Percentiles rank a stretch among this genome's conserved stretches.
Conservation (phyloP, 352 stramenopile species). For the Globisporangium sylvaticum region DNA sequence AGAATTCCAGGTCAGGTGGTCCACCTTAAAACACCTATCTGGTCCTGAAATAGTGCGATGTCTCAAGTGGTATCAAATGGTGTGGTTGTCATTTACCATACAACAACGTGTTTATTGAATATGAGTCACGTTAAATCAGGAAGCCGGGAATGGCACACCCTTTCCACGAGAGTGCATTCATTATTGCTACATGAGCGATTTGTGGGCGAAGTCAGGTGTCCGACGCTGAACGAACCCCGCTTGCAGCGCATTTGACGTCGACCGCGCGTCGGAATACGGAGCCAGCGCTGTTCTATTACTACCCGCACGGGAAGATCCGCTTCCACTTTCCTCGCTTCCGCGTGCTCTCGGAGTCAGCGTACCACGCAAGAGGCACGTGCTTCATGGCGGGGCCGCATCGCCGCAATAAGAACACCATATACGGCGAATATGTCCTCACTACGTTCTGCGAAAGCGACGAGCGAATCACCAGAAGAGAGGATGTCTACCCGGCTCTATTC, state of each 20-base stretch:
- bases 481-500: neutral
- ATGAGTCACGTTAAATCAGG: too few species aligned
- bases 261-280: neutral
- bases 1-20: neutral
- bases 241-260: neutral
- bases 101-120: too few species aligned
- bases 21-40: too few species aligned
- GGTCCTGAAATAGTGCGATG: too few species aligned
- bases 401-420: neutral
- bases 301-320: constrained; percentile 19
- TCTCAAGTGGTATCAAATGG: too few species aligned
- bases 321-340: constrained; percentile 27
- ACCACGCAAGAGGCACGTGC: constrained; percentile 17
- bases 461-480: neutral
- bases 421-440: neutral
- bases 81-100: too few species aligned
- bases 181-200: neutral
- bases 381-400: constrained; percentile 16
- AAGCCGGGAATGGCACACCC: too few species aligned
- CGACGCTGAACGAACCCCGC: neutral
- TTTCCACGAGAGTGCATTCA: too few species aligned
- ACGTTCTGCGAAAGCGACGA: neutral
- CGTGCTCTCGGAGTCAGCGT: constrained; percentile 20
- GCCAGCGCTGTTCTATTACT: neutral
- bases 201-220: constrained; percentile 5